phyloP scores from a whole-genome alignment of 108 stramenopile genomes.

The Fragilaria radians region DNA sequence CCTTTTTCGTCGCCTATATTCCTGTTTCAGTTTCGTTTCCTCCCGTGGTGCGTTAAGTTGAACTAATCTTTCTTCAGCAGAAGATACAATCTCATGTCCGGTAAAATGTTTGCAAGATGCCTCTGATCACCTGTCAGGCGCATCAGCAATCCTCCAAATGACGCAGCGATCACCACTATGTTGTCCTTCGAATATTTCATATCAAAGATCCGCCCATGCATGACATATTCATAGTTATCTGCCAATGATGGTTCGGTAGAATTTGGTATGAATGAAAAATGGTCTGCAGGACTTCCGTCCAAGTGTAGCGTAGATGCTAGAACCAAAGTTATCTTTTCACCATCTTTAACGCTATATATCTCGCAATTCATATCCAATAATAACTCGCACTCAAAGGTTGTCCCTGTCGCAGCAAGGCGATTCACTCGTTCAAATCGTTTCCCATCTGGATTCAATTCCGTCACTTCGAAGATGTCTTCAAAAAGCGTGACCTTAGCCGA shows the following conservation, averaged over 20 bases:
- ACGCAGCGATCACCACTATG: conserved; percentile 74
- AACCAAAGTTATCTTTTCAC: conserved; percentile 86
- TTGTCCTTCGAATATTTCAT: conserved; percentile 79
- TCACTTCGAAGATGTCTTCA: conserved; percentile 96
- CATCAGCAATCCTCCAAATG: conserved; percentile 95
- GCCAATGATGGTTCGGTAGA: conserved; percentile 73
- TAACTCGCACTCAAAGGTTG: conserved; percentile 93
- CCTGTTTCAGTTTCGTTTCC: too few species aligned
- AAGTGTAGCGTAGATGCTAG: conserved; percentile 89
- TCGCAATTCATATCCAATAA: conserved; percentile 93
- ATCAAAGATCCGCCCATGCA: conserved; percentile 95
- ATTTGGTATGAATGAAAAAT: conserved; percentile 70
- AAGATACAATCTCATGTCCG: conserved; percentile 86
- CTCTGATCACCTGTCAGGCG: conserved; percentile 89
- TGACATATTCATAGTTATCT: conserved; percentile 97
- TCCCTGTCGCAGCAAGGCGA: conserved; percentile 84
- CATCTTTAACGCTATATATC: conserved; percentile 81
- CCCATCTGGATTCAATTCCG: conserved; percentile 90
- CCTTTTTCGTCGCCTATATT: too few species aligned
- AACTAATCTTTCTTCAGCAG: conserved; percentile 88
- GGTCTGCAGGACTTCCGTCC: conserved; percentile 91
- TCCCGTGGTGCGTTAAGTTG: too few species aligned
- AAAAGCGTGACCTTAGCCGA: conserved; percentile 85
- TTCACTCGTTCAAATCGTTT: conserved; percentile 87
- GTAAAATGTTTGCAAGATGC: conserved; percentile 83